phyloP scores from a whole-genome alignment of 257 asterid species.

The Voacanga thouarsii region DNA sequence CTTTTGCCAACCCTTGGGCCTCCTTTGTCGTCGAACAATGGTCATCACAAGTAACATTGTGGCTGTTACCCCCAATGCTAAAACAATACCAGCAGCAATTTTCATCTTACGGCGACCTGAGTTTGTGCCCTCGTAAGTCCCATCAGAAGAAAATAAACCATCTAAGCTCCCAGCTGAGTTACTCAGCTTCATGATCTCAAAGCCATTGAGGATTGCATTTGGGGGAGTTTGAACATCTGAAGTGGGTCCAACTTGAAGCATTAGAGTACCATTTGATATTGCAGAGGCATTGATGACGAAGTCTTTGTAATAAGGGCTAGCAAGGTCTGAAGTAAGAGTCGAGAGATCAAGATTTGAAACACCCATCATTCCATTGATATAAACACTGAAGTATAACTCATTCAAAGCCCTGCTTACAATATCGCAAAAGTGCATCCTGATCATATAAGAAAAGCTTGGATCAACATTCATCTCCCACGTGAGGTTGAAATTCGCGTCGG shows the following conservation, averaged over 20 bases:
- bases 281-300: slow-evolving; percentile 64
- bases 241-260: slow-evolving; percentile 71
- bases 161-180: slow-evolving; percentile 77
- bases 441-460: slow-evolving; percentile 68
- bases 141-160: slow-evolving; percentile 62
- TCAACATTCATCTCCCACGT: slow-evolving; percentile 79
- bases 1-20: slow-evolving; percentile 59
- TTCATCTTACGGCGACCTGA: slow-evolving; percentile 28
- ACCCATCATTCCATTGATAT: slow-evolving; percentile 51
- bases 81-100: slow-evolving; percentile 47
- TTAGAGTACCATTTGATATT: slow-evolving; percentile 46
- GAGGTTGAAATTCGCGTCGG: slow-evolving; percentile 66
- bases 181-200: slow-evolving; percentile 92
- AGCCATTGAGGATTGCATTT: slow-evolving; percentile 77
- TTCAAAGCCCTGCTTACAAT: slow-evolving; percentile 63
- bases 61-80: slow-evolving; percentile 42
- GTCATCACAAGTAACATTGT: slow-evolving; percentile 31
- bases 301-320: slow-evolving; percentile 71
- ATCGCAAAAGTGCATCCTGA: slow-evolving; percentile 84
- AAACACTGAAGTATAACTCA: slow-evolving; percentile 87
- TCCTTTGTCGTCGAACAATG: slow-evolving; percentile 29
- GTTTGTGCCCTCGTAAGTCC: slow-evolving; percentile 20
- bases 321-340: slow-evolving; percentile 60
- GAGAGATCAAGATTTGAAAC: slow-evolving; percentile 75
- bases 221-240: slow-evolving; percentile 49